Evolutionary conservation across 2,329 filamentous ascomycete genomes (phyloP).

Genomic region (Didymella segeticola): DNA sequence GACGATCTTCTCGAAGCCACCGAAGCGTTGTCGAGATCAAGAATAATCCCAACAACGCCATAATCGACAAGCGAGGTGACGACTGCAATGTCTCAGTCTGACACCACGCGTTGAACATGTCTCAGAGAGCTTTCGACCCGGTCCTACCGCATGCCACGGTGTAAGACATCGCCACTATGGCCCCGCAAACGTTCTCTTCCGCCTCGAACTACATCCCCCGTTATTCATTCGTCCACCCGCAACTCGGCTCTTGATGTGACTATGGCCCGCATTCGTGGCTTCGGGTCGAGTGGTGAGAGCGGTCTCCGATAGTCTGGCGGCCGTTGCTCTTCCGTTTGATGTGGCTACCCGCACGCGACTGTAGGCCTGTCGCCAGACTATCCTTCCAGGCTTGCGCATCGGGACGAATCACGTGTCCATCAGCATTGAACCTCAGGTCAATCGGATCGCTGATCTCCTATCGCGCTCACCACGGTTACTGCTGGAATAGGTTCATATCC

Average conservation of each 20-base stretch:
- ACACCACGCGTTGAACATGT: slow-evolving; percentile 7
- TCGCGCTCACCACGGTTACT: not conserved
- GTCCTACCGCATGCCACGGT: slow-evolving; percentile 6
- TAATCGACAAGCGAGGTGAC: slow-evolving; percentile 1
- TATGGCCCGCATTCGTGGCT: not conserved
- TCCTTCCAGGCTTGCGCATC: too few species aligned
- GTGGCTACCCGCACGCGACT: not conserved
- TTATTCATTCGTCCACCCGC: not conserved
- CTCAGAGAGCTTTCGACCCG: not conserved
- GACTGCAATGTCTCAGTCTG: slow-evolving; percentile 5
- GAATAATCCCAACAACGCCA: not conserved
- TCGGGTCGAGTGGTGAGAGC: not conserved
- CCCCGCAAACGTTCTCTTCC: slow-evolving; percentile 5
- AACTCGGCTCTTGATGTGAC: not conserved
- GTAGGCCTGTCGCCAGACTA: not conserved
- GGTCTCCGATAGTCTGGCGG: not conserved
- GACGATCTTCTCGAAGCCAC: slow-evolving; percentile 6
- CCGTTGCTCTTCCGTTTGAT: not conserved
- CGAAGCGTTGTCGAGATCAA: not conserved
- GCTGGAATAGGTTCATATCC: not conserved
- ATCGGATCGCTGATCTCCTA: slow-evolving; percentile 2
- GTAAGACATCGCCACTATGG: slow-evolving; percentile 12
- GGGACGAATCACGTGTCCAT: too few species aligned
- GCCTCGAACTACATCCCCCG: not conserved
- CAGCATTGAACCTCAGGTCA: not conserved